Evolutionary conservation across 768 basidiomycete species (phyloP), one percentile per base, ranked within the genome.

Genomic region (Pleurotus tuoliensis): DNA sequence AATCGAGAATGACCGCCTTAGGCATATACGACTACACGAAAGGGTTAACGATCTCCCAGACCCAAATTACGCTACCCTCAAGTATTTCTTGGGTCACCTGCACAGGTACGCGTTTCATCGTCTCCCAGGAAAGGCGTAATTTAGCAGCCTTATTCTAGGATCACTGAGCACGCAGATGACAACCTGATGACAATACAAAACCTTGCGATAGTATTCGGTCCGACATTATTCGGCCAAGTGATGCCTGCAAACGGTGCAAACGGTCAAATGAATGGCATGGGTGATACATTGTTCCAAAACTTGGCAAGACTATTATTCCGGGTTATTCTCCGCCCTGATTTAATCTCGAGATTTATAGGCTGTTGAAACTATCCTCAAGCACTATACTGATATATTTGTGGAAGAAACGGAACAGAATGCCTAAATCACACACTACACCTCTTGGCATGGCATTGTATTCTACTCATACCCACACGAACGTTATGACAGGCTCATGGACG

Each of bases 41-140:
- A 86, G 94, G 46, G 94, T 99, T 46, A 99, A 99, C 65, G 96
- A 98, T 62, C 80, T 99, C 53, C 96, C 97, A 11, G 97, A 99
- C 72, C 83, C 97, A n/a, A 98, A 98, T 71, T 99, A 99, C 66
- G 92, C 97, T 1, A 96, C 96, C 1, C 78, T 98, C 50, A 98
- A 98, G 68, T 97, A 82, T 70, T 90, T 98, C 70, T 79, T 99
- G 78, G 94, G 92, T 11, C 97, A 99, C 73, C 76, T 99, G 59
- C 81, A 98, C 73, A 85, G 82, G 95, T 96, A 62, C 56, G 83
- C 71, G 4, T 27, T 16, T 43, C 41, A 41, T n/a, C 51, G 25
- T 41, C 27, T 56, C 57, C 43, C 43, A 7, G 30, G 25, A 16
- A 12, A 27, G 15, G 12, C 18, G 48, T 13, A 16, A 15, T 45